Conservation (phyloP, 306 rosid species). For the Alnus rubra region DNA sequence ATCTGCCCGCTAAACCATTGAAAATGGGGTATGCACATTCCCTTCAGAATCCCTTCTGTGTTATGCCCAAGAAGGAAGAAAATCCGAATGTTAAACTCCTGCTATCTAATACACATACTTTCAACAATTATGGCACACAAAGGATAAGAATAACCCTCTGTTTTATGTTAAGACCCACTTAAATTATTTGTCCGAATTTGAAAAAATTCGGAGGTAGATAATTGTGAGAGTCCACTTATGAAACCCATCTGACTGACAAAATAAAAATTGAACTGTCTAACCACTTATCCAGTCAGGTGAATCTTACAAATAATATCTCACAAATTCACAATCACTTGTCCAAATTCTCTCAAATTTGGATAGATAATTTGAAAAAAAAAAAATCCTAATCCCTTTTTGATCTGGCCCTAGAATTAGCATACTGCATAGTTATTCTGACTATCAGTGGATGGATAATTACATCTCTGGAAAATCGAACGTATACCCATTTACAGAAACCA, state of each 20-base stretch:
- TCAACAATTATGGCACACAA: constrained; percentile 62
- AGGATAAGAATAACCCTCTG: constrained; percentile 68
- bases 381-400: constrained; percentile 12
- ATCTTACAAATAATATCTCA: too few species aligned
- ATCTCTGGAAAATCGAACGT: constrained; percentile 35
- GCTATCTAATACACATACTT: constrained; percentile 51
- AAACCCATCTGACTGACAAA: too few species aligned
- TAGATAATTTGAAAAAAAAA: too few species aligned
- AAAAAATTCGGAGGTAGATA: too few species aligned
- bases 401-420: constrained; percentile 30
- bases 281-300: too few species aligned
- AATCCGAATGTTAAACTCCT: constrained; percentile 71
- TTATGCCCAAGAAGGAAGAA: constrained; percentile 76
- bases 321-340: too few species aligned
- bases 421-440: constrained; percentile 64
- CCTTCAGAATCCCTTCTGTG: constrained; percentile 66
- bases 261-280: too few species aligned
- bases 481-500: too few species aligned
- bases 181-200: too few species aligned
- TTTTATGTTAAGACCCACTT: not conserved
- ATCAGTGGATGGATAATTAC: constrained; percentile 28
- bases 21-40: constrained; percentile 52
- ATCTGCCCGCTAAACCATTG: constrained; percentile 69
- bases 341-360: too few species aligned
- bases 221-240: too few species aligned